phyloP scores from a whole-genome alignment of 2,329 filamentous ascomycete genomes.

The Hirsutella minnesotensis region DNA sequence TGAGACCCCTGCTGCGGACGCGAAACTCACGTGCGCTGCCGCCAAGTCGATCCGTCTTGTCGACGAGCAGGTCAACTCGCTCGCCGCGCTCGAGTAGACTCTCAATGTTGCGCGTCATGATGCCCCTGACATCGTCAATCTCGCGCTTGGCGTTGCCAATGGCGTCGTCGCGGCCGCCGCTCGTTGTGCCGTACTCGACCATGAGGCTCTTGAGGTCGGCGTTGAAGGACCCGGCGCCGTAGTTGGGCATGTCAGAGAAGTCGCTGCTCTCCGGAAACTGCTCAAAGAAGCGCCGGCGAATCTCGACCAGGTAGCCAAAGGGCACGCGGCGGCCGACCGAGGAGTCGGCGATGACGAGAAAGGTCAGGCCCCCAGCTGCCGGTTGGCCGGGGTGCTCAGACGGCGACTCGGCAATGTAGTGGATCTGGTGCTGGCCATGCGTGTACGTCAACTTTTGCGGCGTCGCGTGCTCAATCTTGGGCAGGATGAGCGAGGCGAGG shows the following conservation, averaged over 20 bases:
- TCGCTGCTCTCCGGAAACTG: constrained; percentile 57
- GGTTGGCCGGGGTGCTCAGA: constrained; percentile 46
- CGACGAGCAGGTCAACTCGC: constrained; percentile 83
- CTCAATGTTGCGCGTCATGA: constrained; percentile 96
- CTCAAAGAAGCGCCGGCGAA: constrained; percentile 75
- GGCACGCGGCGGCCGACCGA: constrained; percentile 77
- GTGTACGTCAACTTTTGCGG: constrained; percentile 90
- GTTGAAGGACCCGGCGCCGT: constrained; percentile 86
- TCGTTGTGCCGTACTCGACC: constrained; percentile 72
- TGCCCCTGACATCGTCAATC: constrained; percentile 83
- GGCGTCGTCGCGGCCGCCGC: constrained; percentile 65
- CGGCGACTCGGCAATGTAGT: constrained; percentile 83
- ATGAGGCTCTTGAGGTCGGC: constrained; percentile 63
- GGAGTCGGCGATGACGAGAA: constrained; percentile 76
- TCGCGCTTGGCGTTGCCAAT: constrained; percentile 74
- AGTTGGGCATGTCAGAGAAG: constrained; percentile 70
- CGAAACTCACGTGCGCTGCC: constrained; percentile 84
- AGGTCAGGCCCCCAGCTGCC: constrained; percentile 73
- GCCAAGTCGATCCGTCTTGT: constrained; percentile 90
- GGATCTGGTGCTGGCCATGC: constrained; percentile 82
- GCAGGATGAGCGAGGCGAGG: constrained; percentile 86
- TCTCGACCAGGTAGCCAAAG: constrained; percentile 84
- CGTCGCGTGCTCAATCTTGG: constrained; percentile 74
- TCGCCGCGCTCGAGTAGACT: constrained; percentile 80
- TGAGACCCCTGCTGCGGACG: constrained; percentile 72